phyloP scores from a whole-genome alignment of 1,139 yeast genomes.

The Geotrichum macrosporum region DNA sequence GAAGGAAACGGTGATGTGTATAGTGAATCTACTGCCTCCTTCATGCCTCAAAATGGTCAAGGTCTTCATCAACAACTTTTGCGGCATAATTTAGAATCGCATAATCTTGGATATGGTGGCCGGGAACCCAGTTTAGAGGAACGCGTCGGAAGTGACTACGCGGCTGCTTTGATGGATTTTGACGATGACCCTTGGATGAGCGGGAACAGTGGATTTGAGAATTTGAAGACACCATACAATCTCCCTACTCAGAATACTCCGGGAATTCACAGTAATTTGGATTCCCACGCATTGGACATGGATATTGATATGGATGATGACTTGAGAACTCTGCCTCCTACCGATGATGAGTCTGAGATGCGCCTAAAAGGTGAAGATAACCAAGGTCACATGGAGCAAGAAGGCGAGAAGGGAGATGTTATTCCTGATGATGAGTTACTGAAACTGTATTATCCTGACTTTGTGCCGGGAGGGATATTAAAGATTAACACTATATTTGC shows the following conservation, averaged over 20 bases:
- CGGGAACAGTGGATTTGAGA: slow-evolving; percentile 5
- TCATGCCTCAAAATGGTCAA: neutral
- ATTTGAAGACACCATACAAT: slow-evolving; percentile 8
- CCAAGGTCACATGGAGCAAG: neutral
- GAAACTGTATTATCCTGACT: slow-evolving; percentile 55
- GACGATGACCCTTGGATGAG: slow-evolving; percentile 21
- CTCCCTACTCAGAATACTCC: neutral
- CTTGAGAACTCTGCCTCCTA: slow-evolving; percentile 3
- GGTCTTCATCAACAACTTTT: neutral
- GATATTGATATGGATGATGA: slow-evolving; percentile 15
- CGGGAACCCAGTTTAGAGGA: slow-evolving; percentile 21
- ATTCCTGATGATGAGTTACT: slow-evolving; percentile 36
- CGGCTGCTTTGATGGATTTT: slow-evolving; percentile 22
- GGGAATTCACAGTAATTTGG: neutral
- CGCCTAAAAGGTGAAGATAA: neutral
- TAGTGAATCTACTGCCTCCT: neutral
- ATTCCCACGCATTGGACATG: neutral
- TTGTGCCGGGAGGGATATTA: slow-evolving; percentile 51
- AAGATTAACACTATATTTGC: slow-evolving; percentile 66
- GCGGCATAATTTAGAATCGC: slow-evolving; percentile 1
- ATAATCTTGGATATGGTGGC: slow-evolving; percentile 2
- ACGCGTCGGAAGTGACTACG: slow-evolving; percentile 24
- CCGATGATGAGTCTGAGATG: slow-evolving; percentile 6
- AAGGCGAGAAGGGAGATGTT: neutral
- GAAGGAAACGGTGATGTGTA: slow-evolving; percentile 5